Evolutionary conservation across 805 yeast species (phyloP), one percentile per base, ranked within the genome.

Genomic region (Cyberlindnera maclurae): DNA sequence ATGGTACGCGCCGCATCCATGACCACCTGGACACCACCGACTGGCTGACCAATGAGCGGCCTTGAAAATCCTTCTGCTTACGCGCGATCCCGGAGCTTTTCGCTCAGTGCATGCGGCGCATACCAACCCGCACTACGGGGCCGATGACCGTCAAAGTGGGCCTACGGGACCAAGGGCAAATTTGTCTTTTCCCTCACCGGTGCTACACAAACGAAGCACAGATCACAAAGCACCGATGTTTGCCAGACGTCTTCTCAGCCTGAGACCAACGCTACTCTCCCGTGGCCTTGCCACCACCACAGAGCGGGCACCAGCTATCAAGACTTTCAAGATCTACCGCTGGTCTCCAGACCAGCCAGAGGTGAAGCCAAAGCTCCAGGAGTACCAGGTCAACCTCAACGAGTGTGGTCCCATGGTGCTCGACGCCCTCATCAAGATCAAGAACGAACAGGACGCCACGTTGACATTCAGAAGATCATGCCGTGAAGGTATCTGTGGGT

Each of bases 401-500:
- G 68, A 80, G 37, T 86, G 96, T 68, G 98, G 98, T 47, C 98
- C 98, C 41, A 93, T 93, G 98, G 83, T 93, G 37, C 72, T 93
- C 58, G 98, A 93, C 65, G 98, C 97, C 20, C 66, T 93, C 43
- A 65, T 93, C 50, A 89, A 89, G 68, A 88, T 93, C 66, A 93
- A 93, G 67, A 88, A 90, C 64, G 98, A 93, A 68, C 94, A 87
- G 66, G 98, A 93, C 63, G 65, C 97, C 34, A 85, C 97, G 26
- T 76, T 93, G 60, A 93, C 98, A 5, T 85, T 93, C 68, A 82
- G 98, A 71, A 82, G 98, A 68, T 88, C 97, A 32, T 93, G 98
- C 71, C 87, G 98, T 71, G 98, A 93, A 70, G 98, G 98, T 57
- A 93, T 93, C 51, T 93, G 98, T 72, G 98, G 98, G 40, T 90